phyloP scores from a whole-genome alignment of 805 yeast genomes.

The Martiniozyma abietophila region DNA sequence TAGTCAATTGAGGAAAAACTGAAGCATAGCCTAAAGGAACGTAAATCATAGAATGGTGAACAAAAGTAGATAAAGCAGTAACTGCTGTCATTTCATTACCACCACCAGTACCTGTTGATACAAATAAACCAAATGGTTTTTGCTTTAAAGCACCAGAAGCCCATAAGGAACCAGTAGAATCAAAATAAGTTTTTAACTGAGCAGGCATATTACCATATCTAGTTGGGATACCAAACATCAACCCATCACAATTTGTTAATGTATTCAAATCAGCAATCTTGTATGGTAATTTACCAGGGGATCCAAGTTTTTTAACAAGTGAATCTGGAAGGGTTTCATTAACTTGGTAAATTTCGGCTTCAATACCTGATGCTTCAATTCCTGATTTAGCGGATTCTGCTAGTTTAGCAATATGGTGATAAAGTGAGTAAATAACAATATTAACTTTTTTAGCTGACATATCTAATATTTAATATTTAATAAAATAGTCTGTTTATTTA shows the following conservation, averaged over 20 bases:
- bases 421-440: slow-evolving; percentile 63
- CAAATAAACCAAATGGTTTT: slow-evolving; percentile 66
- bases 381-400: slow-evolving; percentile 66
- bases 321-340: slow-evolving; percentile 65
- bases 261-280: slow-evolving; percentile 58
- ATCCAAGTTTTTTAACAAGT: slow-evolving; percentile 46
- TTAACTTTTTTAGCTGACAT: too few relatives aligned
- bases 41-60: slow-evolving; percentile 74
- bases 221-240: slow-evolving; percentile 79
- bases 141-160: slow-evolving; percentile 62
- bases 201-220: slow-evolving; percentile 78
- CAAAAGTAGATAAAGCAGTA: slow-evolving; percentile 53
- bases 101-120: slow-evolving; percentile 74
- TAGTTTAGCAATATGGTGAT: slow-evolving; percentile 63
- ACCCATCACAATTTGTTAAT: slow-evolving; percentile 62
- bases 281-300: slow-evolving; percentile 52
- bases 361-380: slow-evolving; percentile 56
- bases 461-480: too few relatives aligned
- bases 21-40: slow-evolving; percentile 71
- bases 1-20: slow-evolving; percentile 43
- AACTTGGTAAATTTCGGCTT: slow-evolving; percentile 64
- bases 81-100: slow-evolving; percentile 71
- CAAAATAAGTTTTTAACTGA: slow-evolving; percentile 71
- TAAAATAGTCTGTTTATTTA: too few relatives aligned
- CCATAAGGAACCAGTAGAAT: slow-evolving; percentile 74